Evolutionary conservation across 371 early-diverging fungal species (phyloP), one percentile per base, ranked within the genome.

Genomic region (Funneliformis caledonium): DNA sequence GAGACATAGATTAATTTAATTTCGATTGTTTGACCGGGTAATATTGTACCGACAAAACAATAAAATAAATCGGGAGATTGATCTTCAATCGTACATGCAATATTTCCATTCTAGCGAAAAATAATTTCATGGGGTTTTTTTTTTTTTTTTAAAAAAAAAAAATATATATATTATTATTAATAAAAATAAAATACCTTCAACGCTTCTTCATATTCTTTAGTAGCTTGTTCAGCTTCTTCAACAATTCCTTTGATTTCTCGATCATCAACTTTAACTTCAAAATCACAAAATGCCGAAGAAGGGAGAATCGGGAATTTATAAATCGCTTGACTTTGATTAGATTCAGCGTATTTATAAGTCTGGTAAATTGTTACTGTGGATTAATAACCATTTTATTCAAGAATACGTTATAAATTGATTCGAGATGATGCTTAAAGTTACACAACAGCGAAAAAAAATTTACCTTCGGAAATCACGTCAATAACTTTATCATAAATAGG

Each of bases 1-100:
- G 82, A 77, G 37, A 87, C 80, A 82, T 86, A 88, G 22, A 82
- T 83, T 76, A 89, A 82, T 19, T 80, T 69, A 70, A 88, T 80
- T 42, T 78, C 81, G 7, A 85, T 83, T 45, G 42, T 61, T 47
- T 76, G 50, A 22, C 64, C 65, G 22, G 78, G 60, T 12, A 50
- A 59, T 47, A 87, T 52, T 81, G 85, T 86, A 9, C 87, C 87
- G n/a, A 87, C 65, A 16, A 81, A 81, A 26, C 83, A 82, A 80
- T 83, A 81, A 74, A 87, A 87, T n/a, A 87, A 84, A 76, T 87
- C 87, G 33, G 81, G 52, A 26, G 60, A 31, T 37, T 84, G 43
- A 61, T 86, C 75, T 72, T 87, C 86, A 47, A 87, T 42, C 37
- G 87, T 45, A 22, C 37, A 80, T 2, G 87, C 85, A 2, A 48